These are phyloP conservation scores for Penicillium freii DNA, from an alignment of 2,329 filamentous ascomycete genomes.

Conservation along the genomic window DNA sequence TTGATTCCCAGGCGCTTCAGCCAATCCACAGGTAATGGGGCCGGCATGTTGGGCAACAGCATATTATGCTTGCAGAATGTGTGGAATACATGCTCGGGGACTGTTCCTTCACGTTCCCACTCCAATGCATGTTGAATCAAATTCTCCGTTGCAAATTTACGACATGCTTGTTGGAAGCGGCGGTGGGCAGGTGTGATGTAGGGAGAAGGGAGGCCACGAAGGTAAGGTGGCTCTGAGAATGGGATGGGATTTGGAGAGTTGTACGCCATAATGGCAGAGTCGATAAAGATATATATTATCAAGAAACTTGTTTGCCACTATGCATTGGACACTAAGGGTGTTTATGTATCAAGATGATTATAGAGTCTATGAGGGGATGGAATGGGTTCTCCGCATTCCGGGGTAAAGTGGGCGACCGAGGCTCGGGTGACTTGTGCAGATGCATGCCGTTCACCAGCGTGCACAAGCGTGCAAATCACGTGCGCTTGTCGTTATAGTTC, in stretches of 20 bases:
- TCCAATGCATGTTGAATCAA: conserved; percentile 63
- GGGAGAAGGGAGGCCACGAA: conserved; percentile 67
- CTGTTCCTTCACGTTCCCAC: conserved; percentile 65
- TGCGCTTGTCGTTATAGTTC: not conserved
- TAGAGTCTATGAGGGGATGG: not conserved
- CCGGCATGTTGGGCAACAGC: conserved; percentile 67
- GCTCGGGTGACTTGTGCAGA: conserved; percentile 6
- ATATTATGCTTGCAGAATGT: conserved; percentile 66
- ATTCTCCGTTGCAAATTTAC: conserved; percentile 64
- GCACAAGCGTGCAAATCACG: not conserved
- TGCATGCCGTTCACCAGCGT: not conserved
- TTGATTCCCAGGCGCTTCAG: conserved; percentile 64
- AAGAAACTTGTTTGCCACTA: not conserved
- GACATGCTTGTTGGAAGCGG: conserved; percentile 66
- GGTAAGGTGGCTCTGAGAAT: conserved; percentile 71
- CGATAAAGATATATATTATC: not conserved
- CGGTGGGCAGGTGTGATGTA: conserved; percentile 67
- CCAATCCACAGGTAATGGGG: conserved; percentile 67
- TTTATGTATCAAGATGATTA: not conserved
- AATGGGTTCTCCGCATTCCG: conserved; percentile 16
- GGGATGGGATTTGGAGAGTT: conserved; percentile 51
- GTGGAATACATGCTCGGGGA: conserved; percentile 63
- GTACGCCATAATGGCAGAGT: conserved; percentile 25
- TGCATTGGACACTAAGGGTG: not conserved
- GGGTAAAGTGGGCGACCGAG: conserved; percentile 10